Evolutionary conservation across 805 yeast species (phyloP).

Genomic region (Candida boleticola): DNA sequence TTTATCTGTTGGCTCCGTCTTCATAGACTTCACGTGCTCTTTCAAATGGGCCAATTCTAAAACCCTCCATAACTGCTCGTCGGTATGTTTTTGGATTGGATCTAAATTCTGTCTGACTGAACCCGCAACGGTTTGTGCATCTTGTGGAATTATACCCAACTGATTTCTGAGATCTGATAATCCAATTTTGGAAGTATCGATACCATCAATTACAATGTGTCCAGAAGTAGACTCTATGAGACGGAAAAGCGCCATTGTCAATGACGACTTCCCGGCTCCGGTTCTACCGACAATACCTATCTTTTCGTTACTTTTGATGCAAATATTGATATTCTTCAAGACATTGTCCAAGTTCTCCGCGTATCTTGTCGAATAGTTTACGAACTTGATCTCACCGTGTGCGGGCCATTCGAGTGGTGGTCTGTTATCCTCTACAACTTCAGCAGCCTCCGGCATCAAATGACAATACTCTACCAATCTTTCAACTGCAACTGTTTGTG

Average conservation of each 20-base stretch:
- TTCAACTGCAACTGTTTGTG: constrained; percentile 33
- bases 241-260: constrained; percentile 81
- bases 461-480: constrained; percentile 37
- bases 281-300: constrained; percentile 96
- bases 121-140: constrained; percentile 89
- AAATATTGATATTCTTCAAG: constrained; percentile 61
- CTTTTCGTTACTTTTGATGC: constrained; percentile 73
- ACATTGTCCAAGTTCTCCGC: constrained; percentile 80
- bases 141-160: constrained; percentile 88
- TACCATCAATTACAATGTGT: constrained; percentile 67
- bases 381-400: constrained; percentile 63
- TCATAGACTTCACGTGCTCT: constrained; percentile 55
- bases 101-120: constrained; percentile 82
- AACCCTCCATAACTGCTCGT: constrained; percentile 81
- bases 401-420: constrained; percentile 66
- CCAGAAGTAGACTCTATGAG: constrained; percentile 77
- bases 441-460: constrained; percentile 43
- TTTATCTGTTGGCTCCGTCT: constrained; percentile 32
- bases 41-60: constrained; percentile 77
- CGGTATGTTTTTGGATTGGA: constrained; percentile 66
- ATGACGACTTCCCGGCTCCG: constrained; percentile 92
- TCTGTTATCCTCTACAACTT: constrained; percentile 31
- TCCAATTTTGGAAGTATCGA: constrained; percentile 68
- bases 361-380: constrained; percentile 78
- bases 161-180: constrained; percentile 72